Percentiles rank a stretch among this genome's conserved stretches.
Evolutionary conservation across 2,329 filamentous ascomycete genomes (phyloP).

Genomic region (Phialophora verrucosa): DNA sequence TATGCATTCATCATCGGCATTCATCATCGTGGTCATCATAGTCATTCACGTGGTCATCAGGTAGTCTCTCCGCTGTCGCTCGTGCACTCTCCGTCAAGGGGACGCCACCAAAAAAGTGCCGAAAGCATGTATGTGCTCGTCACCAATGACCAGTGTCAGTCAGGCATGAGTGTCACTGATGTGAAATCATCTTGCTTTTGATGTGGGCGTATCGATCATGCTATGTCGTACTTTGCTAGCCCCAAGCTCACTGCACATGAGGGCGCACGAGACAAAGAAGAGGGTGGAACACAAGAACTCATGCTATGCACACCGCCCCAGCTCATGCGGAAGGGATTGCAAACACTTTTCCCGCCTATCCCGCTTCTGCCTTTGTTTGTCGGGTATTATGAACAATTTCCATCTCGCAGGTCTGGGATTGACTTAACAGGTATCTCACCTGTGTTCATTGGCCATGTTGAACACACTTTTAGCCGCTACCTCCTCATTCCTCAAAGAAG

Average conservation of each 20-base stretch:
- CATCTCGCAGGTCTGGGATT: conserved; percentile 20
- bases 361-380: neutral
- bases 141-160: neutral
- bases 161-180: neutral
- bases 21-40: neutral
- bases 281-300: neutral
- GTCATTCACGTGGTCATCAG: neutral
- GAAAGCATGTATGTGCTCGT: neutral
- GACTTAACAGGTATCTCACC: neutral
- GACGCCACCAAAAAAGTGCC: neutral
- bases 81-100: neutral
- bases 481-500: conserved; percentile 33
- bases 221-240: neutral
- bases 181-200: neutral
- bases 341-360: conserved; percentile 15
- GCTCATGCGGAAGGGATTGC: conserved; percentile 1
- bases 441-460: neutral
- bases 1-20: too few species aligned
- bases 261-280: neutral
- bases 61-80: neutral
- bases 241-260: neutral
- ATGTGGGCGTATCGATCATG: neutral
- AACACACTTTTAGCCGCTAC: neutral
- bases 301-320: conserved; percentile 14
- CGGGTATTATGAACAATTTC: conserved; percentile 20